phyloP scores from a whole-genome alignment of 768 basidiomycete genomes.

The Sarcodon aspratus region DNA sequence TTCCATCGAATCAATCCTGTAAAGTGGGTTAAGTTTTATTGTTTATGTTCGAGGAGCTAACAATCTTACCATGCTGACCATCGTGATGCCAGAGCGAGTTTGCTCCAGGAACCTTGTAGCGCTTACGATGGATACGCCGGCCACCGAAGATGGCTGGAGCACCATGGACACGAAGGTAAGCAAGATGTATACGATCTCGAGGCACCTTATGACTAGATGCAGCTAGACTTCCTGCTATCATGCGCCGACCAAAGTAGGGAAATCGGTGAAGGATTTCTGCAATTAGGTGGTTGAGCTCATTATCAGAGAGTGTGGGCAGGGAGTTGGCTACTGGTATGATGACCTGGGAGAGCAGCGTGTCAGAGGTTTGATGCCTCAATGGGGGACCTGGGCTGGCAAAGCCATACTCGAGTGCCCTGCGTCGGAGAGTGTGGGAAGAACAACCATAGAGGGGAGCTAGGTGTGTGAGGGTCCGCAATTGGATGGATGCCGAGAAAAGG shows the following conservation, averaged over 20 bases:
- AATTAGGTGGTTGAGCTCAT: constrained; percentile 4
- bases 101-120: constrained; percentile 11
- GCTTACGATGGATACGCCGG: constrained; percentile 5
- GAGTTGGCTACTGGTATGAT: too few relatives aligned
- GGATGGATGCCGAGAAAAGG: constrained; percentile 12
- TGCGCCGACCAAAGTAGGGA: constrained; percentile 9
- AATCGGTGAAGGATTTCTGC: constrained; percentile 6
- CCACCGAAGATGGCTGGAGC: constrained; percentile 8
- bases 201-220: constrained; percentile 9
- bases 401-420: constrained; percentile 9
- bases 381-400: constrained; percentile 9
- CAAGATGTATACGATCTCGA: constrained; percentile 1
- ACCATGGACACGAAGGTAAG: constrained; percentile 11
- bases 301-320: constrained; percentile 3
- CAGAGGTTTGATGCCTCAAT: neutral
- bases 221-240: constrained; percentile 9
- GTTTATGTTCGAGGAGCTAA: neutral
- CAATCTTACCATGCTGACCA: constrained; percentile 16
- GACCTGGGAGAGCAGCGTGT: too few relatives aligned
- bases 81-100: constrained; percentile 16
- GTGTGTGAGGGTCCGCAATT: constrained; percentile 13
- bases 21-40: neutral
- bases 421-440: constrained; percentile 8
- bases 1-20: constrained; percentile 16
- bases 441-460: constrained; percentile 1